A percentile compares a stretch with the other conserved stretches of the same genome.
Evolutionary conservation across 2,329 filamentous ascomycete species (phyloP).

Genomic region (Fusarium sp.): DNA sequence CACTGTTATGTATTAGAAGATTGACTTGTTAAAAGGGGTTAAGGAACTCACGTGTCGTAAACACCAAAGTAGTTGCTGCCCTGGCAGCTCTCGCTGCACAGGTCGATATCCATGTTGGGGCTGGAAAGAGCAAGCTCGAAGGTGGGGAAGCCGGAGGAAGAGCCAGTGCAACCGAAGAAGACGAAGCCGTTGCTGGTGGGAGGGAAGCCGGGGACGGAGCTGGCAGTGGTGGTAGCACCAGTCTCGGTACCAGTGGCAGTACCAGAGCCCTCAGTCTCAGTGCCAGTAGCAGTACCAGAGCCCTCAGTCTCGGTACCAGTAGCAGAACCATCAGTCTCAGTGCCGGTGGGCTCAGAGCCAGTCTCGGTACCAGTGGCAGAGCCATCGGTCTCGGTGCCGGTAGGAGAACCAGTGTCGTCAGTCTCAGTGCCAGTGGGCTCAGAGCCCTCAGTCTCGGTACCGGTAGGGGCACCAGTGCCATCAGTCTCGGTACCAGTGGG

Average conservation of each 20-base stretch:
- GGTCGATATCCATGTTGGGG: constrained; percentile 39
- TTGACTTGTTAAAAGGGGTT: constrained; percentile 9
- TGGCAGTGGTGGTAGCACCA: constrained; percentile 34
- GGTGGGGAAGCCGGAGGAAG: constrained; percentile 35
- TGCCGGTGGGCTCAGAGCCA: no score
- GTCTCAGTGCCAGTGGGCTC: constrained; percentile 10
- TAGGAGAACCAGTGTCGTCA: not conserved
- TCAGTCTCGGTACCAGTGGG: constrained; percentile 34
- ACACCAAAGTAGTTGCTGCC: constrained; percentile 44
- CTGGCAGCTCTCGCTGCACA: constrained; percentile 41
- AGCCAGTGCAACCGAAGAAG: constrained; percentile 44
- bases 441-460: not conserved
- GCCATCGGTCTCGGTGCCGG: not conserved
- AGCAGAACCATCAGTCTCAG: not conserved
- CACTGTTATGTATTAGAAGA: constrained; percentile 11
- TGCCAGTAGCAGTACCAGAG: constrained; percentile 26
- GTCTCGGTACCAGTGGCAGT: not conserved
- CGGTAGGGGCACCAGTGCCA: not conserved
- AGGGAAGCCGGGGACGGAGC: constrained; percentile 33
- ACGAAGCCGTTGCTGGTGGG: constrained; percentile 31
- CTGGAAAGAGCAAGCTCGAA: constrained; percentile 33
- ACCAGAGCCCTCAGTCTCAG: constrained; percentile 47
- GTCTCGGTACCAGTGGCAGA: constrained; percentile 25
- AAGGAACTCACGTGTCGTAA: constrained; percentile 36
- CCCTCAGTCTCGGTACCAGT: constrained; percentile 27